Evolutionary conservation across 2,329 filamentous ascomycete species (phyloP), one percentile per base, ranked within the genome.

Genomic region (Pseudogymnoascus sp.): DNA sequence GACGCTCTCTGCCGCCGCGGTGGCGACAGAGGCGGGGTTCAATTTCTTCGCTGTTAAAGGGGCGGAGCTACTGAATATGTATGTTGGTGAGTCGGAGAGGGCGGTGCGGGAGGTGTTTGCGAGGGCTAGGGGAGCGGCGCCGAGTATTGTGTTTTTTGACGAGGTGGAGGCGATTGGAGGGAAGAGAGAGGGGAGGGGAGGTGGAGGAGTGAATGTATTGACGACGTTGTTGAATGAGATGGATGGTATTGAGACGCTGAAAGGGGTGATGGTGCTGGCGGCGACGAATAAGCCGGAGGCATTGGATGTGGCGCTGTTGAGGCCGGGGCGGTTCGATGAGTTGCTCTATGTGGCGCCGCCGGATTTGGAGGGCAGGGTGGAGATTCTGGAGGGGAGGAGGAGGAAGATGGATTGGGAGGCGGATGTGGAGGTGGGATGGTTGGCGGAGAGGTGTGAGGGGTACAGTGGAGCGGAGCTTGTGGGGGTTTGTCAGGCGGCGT

Each of bases 1-100:
- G 76, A 97, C 93, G 0, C 84, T 97, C 72, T 91, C 87, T 0
- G 93, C 93, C 0, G 92, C 96, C 73, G 93, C 93, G 29, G 84
- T 96, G 68, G 93, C 93, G 14, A 96, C 91, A 6, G 92, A 95
- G 73, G 91, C 90, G 31, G 89, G 89, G 3, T 87, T 95, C 75
- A 97, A 97, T 74, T 97, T 97, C 79, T 87, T 97, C 72, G 89
- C 92, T 7, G 90, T 97, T 67, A 96, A 97, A 76, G 93, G 92
- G 26, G 91, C 91, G 37, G 93, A 97, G 75, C 83, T 97, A 11
- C 86, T 96, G 64, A 95, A 92, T 76, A 96, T 96, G 90, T 97
- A 97, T 74, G 92, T 97, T 16, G 93, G 93, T 65, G 93, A 97
- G 74, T 93, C 92, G 1, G 93, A 97, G 76, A 85, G 91, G 10